phyloP scores from a whole-genome alignment of 2,329 filamentous ascomycete genomes.

The Aspergillus fumigatus region DNA sequence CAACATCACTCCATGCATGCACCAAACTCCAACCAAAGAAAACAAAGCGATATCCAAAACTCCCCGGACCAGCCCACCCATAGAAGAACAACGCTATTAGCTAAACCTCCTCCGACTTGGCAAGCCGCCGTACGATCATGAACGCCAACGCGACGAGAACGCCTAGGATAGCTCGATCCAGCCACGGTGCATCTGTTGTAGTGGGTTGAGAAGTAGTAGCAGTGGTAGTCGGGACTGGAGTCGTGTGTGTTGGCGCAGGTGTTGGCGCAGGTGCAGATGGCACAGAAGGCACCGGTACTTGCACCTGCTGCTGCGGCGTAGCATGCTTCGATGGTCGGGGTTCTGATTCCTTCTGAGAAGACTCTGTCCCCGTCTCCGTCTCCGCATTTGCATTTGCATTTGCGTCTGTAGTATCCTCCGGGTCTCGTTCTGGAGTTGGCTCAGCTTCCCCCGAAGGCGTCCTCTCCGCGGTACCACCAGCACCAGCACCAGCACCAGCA shows the following conservation, averaged over 20 bases:
- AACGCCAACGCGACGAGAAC: constrained; percentile 65
- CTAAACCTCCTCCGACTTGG: constrained; percentile 17
- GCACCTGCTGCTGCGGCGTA: background rate
- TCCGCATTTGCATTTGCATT: too few relatives aligned
- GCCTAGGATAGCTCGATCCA: constrained; percentile 75
- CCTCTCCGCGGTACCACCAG: background rate
- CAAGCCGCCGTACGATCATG: constrained; percentile 57
- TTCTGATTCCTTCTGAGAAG: background rate
- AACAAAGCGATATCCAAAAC: background rate
- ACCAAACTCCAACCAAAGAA: background rate
- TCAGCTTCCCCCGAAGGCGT: background rate
- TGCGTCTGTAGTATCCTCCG: too few relatives aligned
- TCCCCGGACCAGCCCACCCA: background rate
- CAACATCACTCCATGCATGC: background rate
- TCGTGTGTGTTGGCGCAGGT: background rate
- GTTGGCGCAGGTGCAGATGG: background rate
- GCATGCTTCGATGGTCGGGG: background rate
- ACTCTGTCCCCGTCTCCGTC: background rate
- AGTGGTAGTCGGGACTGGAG: constrained; percentile 4
- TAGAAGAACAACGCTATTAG: background rate
- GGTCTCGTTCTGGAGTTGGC: too few relatives aligned
- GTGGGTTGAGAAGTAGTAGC: constrained; percentile 16
- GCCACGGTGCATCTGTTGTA: constrained; percentile 62
- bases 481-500: background rate
- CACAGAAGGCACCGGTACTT: background rate